Evolutionary conservation across 768 basidiomycete species (phyloP).

Genomic region (Trichaptum fuscoviolaceum): DNA sequence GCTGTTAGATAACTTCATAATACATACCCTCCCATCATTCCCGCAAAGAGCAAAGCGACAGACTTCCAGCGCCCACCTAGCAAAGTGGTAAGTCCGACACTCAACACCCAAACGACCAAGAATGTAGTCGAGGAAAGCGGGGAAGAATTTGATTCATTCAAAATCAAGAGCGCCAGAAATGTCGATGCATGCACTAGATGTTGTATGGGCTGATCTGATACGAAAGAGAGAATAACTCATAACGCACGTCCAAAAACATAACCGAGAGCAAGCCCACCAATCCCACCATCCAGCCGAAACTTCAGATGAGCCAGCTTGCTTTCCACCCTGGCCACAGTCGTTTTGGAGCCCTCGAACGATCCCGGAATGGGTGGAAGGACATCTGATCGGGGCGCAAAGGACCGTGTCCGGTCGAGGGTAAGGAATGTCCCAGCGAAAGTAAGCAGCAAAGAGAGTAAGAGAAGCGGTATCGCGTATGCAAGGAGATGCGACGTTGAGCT

Average conservation of each 20-base stretch:
- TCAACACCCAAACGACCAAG: conserved; percentile 54
- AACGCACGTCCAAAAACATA: conserved; percentile 55
- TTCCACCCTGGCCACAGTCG: neutral
- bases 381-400: conserved; percentile 44
- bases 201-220: conserved; percentile 6
- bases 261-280: conserved; percentile 56
- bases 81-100: conserved; percentile 41
- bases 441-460: conserved; percentile 49
- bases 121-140: conserved; percentile 46
- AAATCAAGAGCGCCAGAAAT: conserved; percentile 53
- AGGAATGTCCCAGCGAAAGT: conserved; percentile 69
- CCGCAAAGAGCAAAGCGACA: conserved; percentile 42
- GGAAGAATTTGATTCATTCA: conserved; percentile 40
- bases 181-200: conserved; percentile 51
- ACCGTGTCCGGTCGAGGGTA: conserved; percentile 62
- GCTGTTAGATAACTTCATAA: conserved; percentile 3
- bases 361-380: conserved; percentile 20
- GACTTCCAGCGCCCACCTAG: conserved; percentile 52
- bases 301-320: conserved; percentile 23
- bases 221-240: neutral
- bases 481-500: conserved; percentile 42
- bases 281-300: conserved; percentile 51
- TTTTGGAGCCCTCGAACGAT: conserved; percentile 1
- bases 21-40: conserved; percentile 51
- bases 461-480: conserved; percentile 55